Percentiles rank a stretch among this genome's conserved stretches.
Conservation (phyloP, 2,329 filamentous ascomycete genomes). For the Calonectria henricotiae region DNA sequence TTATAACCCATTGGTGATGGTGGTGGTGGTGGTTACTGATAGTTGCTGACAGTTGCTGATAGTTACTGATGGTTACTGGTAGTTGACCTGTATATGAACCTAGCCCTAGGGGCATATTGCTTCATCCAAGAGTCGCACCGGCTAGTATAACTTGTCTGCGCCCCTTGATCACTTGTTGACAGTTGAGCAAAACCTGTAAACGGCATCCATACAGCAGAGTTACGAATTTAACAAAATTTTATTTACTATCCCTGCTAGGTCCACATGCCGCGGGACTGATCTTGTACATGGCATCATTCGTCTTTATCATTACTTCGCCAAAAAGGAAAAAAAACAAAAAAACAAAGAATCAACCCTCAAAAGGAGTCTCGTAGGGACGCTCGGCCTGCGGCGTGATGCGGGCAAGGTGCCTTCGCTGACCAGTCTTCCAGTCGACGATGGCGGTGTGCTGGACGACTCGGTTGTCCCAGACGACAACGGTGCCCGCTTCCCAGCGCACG, state of each 20-base stretch:
- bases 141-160: background rate
- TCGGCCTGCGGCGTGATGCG: slow-evolving; percentile 89
- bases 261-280: slow-evolving; percentile 1
- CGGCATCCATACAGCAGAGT: background rate
- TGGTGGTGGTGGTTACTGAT: too few species aligned
- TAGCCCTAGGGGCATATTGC: background rate
- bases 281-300: slow-evolving; percentile 13
- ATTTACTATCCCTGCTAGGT: slow-evolving; percentile 4
- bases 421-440: slow-evolving; percentile 85
- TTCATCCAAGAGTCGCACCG: background rate
- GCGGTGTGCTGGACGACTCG: slow-evolving; percentile 85
- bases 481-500: slow-evolving; percentile 84
- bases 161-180: background rate
- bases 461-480: slow-evolving; percentile 91
- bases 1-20: background rate
- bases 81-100: too few species aligned
- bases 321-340: background rate
- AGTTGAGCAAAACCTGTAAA: background rate
- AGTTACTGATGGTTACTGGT: too few species aligned
- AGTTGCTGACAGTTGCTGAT: too few species aligned
- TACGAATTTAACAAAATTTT: slow-evolving; percentile 12
- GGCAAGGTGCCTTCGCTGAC: slow-evolving; percentile 84
- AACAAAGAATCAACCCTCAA: slow-evolving; percentile 43
- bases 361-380: slow-evolving; percentile 80
- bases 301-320: background rate